phyloP scores from a whole-genome alignment of 768 basidiomycete genomes.

The Strobilomyces echinocephalus region DNA sequence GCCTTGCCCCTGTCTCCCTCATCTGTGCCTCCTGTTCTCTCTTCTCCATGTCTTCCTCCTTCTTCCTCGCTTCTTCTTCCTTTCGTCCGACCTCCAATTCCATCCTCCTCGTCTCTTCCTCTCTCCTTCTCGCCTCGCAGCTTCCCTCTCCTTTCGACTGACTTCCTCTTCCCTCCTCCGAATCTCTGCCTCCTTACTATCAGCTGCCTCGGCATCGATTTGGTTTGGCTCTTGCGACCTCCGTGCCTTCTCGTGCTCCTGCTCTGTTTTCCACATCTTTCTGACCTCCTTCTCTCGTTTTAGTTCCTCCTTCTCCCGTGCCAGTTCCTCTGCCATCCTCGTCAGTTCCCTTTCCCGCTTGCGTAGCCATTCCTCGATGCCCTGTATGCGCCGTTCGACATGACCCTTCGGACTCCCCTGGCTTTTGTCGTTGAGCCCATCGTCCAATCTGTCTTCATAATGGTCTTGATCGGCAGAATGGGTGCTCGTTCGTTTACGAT shows the following conservation, averaged over 20 bases:
- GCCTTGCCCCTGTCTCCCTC: no score
- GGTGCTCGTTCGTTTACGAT: conserved; percentile 25
- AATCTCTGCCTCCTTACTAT: no score
- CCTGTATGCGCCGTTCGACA: conserved; percentile 29
- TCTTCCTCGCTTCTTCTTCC: conserved; percentile 26
- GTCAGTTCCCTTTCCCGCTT: conserved; percentile 27
- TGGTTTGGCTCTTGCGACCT: no score
- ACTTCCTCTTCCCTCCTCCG: no score
- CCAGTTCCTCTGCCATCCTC: conserved; percentile 10
- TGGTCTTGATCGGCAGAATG: conserved; percentile 23
- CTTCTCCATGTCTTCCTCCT: conserved; percentile 29
- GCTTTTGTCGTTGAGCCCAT: no score
- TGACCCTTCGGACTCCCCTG: conserved; percentile 18
- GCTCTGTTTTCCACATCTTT: conserved; percentile 22
- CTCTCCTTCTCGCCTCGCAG: conserved; percentile 10
- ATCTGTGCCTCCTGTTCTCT: conserved; percentile 19
- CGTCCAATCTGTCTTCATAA: no score
- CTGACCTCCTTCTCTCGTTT: conserved; percentile 27
- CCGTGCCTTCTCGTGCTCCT: conserved; percentile 20
- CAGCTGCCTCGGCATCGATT: no score
- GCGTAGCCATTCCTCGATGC: conserved; percentile 29
- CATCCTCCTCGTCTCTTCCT: conserved; percentile 21
- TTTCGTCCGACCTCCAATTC: conserved; percentile 1
- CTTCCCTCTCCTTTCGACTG: no score
- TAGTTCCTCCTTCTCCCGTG: conserved; percentile 32